phyloP scores from a whole-genome alignment of 257 asterid genomes.

The Solanum chilense region DNA sequence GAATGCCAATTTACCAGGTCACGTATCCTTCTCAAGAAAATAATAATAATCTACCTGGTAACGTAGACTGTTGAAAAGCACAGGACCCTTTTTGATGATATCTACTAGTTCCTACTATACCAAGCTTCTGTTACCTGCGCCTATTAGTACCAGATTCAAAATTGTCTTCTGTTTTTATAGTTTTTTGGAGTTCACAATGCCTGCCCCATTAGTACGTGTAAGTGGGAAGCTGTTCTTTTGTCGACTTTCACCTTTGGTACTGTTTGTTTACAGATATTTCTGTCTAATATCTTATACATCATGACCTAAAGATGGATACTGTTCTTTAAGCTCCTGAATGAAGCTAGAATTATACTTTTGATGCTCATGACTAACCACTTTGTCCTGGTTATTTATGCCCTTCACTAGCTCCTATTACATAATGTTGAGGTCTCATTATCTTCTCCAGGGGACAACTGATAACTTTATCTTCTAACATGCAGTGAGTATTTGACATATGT shows the following conservation, averaged over 20 bases:
- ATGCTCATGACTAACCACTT: not conserved
- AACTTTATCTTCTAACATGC: conserved; percentile 18
- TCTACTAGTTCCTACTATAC: not conserved
- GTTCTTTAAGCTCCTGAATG: not conserved
- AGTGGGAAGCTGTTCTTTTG: not conserved
- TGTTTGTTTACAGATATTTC: not conserved
- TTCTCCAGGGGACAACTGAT: not conserved
- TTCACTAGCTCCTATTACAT: not conserved
- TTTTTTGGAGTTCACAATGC: not conserved
- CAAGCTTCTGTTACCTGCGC: not conserved
- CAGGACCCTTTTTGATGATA: not conserved
- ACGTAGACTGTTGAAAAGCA: not conserved
- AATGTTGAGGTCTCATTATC: not conserved
- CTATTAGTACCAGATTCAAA: not conserved
- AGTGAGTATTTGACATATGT: conserved; percentile 90
- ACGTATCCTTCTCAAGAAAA: not conserved
- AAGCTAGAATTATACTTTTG: not conserved
- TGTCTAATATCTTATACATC: not conserved
- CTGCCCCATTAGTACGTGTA: not conserved
- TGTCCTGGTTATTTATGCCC: not conserved
- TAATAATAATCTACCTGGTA: not conserved
- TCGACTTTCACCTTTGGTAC: not conserved
- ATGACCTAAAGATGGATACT: not conserved
- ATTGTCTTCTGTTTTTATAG: not conserved
- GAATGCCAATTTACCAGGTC: not conserved